Percentiles rank a stretch among this genome's conserved stretches.
Conservation (phyloP, 2,329 filamentous ascomycete genomes). For the Ceratocystis huliohia region DNA sequence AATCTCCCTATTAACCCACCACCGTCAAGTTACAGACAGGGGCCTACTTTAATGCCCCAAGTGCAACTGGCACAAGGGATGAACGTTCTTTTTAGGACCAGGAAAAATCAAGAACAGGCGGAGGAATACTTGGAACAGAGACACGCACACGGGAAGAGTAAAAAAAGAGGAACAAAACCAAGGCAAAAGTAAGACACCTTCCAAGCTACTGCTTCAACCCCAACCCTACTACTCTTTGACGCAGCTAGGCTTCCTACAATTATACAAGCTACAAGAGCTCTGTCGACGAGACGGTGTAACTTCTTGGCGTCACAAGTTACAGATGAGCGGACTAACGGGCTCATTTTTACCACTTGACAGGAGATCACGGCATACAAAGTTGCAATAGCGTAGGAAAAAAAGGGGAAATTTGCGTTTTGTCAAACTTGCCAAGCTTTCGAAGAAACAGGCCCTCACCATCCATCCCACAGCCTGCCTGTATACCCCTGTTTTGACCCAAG, state of each 20-base stretch:
- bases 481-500: neutral
- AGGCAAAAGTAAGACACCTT: too few relatives aligned
- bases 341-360: neutral
- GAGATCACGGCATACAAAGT: neutral
- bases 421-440: neutral
- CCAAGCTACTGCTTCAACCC: too few relatives aligned
- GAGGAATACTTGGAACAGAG: neutral
- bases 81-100: neutral
- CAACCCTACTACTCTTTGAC: too few relatives aligned
- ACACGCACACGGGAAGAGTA: neutral
- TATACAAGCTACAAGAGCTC: neutral
- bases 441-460: neutral
- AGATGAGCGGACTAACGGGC: neutral
- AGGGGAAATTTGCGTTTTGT: neutral
- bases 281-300: neutral
- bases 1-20: neutral
- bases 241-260: too few relatives aligned
- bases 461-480: neutral
- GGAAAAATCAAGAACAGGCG: neutral
- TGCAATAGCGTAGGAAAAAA: neutral
- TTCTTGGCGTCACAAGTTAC: conserved; percentile 1
- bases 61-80: neutral
- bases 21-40: neutral
- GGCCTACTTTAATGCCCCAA: neutral
- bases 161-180: too few relatives aligned